Evolutionary conservation across 2,329 filamentous ascomycete species (phyloP).

Genomic region (Xylaria multiplex): DNA sequence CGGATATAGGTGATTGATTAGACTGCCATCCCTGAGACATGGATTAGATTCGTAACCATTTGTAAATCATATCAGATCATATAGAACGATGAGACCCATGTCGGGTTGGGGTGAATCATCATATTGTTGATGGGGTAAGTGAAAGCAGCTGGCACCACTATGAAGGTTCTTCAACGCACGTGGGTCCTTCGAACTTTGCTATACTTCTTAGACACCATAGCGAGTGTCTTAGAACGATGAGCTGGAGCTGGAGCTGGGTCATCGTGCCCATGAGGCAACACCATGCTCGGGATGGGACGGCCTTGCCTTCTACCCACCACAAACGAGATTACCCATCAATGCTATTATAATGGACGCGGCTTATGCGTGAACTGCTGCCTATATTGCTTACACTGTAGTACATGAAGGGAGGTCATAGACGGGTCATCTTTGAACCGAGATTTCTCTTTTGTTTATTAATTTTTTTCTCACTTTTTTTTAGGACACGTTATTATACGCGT

Average conservation of each 20-base stretch:
- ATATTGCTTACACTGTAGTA: background rate
- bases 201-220: background rate
- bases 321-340: background rate
- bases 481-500: slow-evolving; percentile 52
- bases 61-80: too few species aligned
- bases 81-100: too few species aligned
- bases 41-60: too few species aligned
- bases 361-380: background rate
- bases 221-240: background rate
- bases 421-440: background rate
- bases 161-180: background rate
- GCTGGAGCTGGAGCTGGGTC: background rate
- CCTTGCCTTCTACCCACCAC: background rate
- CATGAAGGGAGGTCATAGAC: background rate
- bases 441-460: slow-evolving; percentile 18
- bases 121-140: background rate
- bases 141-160: background rate
- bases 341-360: background rate
- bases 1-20: too few species aligned
- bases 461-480: background rate
- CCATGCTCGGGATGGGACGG: background rate
- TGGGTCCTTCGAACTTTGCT: background rate
- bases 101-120: background rate
- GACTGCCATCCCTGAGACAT: too few species aligned
- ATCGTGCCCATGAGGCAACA: background rate